Percentiles rank a stretch among this genome's conserved stretches.
These are phyloP conservation scores for Curvularia verruculosa DNA, from an alignment of 2,329 filamentous ascomycete species.

Conservation along the genomic window DNA sequence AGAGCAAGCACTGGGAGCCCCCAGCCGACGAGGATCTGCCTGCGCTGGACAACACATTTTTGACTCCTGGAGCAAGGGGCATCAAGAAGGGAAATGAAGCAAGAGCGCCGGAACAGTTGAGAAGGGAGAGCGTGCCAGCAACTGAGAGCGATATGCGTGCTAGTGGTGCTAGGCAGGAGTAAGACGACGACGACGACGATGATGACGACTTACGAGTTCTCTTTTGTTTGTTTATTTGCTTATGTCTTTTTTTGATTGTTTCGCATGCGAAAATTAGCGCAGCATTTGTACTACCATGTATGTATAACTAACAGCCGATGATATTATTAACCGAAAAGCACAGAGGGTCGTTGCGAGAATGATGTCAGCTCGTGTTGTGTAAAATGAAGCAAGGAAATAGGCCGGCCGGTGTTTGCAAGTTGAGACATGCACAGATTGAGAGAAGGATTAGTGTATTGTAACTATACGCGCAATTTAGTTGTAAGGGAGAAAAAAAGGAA, in stretches of 20 bases:
- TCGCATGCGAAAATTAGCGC: background rate
- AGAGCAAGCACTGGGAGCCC: constrained; percentile 62
- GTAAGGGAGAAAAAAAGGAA: background rate
- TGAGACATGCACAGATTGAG: background rate
- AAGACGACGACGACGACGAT: background rate
- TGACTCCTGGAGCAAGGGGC: constrained; percentile 43
- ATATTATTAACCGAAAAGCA: background rate
- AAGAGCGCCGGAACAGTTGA: constrained; percentile 30
- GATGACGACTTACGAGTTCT: background rate
- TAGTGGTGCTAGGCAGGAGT: constrained; percentile 17
- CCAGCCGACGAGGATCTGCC: constrained; percentile 45
- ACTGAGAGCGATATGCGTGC: constrained; percentile 24
- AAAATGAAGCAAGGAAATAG: background rate
- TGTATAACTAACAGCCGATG: background rate
- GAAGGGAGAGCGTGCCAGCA: constrained; percentile 27
- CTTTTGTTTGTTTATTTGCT: background rate
- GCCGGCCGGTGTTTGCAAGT: background rate
- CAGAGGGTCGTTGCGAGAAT: background rate
- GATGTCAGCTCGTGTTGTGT: background rate
- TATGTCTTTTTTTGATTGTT: too few relatives aligned
- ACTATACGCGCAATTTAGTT: background rate
- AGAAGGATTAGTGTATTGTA: background rate
- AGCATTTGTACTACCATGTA: background rate
- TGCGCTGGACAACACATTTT: constrained; percentile 40
- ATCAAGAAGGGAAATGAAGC: constrained; percentile 46